Evolutionary conservation across 2,329 filamentous ascomycete genomes (phyloP).

Genomic region (Ophiostoma himal-ulmi): DNA sequence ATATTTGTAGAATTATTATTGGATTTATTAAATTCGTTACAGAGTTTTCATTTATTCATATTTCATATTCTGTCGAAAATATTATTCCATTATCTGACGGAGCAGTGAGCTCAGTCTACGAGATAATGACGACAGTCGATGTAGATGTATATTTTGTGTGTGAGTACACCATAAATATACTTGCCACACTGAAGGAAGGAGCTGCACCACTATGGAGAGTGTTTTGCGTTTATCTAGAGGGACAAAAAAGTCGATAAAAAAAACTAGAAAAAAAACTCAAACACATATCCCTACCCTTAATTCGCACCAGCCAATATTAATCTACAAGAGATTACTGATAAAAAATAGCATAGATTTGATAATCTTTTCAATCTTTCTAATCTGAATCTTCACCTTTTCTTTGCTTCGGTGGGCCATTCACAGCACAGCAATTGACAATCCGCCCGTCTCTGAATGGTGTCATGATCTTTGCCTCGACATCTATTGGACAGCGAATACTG

Average conservation of each 20-base stretch:
- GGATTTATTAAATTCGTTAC: not conserved
- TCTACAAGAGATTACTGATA: not conserved
- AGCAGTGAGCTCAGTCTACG: conserved; percentile 8
- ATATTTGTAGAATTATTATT: not conserved
- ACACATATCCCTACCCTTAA: not conserved
- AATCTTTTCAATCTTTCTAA: not conserved
- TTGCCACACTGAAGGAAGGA: not conserved
- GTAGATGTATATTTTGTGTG: not conserved
- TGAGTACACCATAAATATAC: not conserved
- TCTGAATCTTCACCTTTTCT: not conserved
- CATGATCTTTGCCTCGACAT: conserved; percentile 12
- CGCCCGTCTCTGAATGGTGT: conserved; percentile 12
- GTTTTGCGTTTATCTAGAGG: not conserved
- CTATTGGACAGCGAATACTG: conserved; percentile 19
- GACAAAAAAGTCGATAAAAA: not conserved
- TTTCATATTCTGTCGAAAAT: too few species aligned
- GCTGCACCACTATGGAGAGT: not conserved
- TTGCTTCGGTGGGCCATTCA: conserved; percentile 18
- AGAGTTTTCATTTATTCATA: too few species aligned
- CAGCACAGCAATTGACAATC: conserved; percentile 19
- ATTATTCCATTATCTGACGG: not conserved
- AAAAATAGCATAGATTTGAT: not conserved
- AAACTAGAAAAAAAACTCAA: not conserved
- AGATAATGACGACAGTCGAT: not conserved
- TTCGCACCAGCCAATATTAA: not conserved